phyloP scores from a whole-genome alignment of 768 basidiomycete genomes.

The Postia placenta region DNA sequence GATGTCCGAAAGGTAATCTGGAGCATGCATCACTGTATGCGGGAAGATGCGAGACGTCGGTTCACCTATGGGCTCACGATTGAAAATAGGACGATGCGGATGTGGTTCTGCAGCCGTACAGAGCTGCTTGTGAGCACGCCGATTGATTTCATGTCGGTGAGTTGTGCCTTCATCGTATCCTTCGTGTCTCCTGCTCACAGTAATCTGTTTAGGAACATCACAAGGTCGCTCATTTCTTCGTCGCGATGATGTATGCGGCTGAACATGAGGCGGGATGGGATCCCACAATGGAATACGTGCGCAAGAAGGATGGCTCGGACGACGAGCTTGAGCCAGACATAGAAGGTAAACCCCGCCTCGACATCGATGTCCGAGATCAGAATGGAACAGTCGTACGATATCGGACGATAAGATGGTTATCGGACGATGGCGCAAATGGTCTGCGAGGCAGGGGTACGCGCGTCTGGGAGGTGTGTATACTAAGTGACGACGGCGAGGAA shows the following conservation, averaged over 20 bases:
- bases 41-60: not conserved
- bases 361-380: not conserved
- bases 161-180: not conserved
- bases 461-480: slow-evolving; percentile 2
- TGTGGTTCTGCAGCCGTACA: not conserved
- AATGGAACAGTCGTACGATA: not conserved
- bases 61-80: not conserved
- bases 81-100: not conserved
- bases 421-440: not conserved
- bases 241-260: slow-evolving; percentile 3
- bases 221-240: slow-evolving; percentile 5
- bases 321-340: not conserved
- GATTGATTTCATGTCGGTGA: not conserved
- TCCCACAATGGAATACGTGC: slow-evolving; percentile 4
- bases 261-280: slow-evolving; percentile 3
- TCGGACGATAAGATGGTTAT: not conserved
- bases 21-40: not conserved
- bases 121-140: not conserved
- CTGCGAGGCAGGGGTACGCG: slow-evolving; percentile 4
- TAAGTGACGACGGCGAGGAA: not conserved
- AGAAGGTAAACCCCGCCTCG: not conserved
- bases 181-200: no score
- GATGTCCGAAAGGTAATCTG: not conserved
- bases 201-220: slow-evolving; percentile 1
- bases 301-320: not conserved